These are phyloP conservation scores for Haplosporangium sp. DNA, from an alignment of 371 early-diverging fungal genomes.

Conservation along the genomic window DNA sequence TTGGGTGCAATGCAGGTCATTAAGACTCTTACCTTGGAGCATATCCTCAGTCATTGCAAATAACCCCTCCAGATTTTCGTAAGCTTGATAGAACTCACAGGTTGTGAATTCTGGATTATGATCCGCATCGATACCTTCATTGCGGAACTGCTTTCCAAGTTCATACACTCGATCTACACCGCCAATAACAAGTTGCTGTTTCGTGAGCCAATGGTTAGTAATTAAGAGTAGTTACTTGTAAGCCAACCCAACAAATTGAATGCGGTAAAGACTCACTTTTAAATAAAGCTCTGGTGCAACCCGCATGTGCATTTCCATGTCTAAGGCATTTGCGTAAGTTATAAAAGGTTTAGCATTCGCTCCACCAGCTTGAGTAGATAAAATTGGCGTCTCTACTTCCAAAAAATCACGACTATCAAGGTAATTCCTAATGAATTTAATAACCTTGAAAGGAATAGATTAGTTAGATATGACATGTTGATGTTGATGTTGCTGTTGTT, in stretches of 20 bases:
- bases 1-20: background rate
- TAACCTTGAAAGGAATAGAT: conserved; percentile 61
- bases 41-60: conserved; percentile 90
- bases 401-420: conserved; percentile 85
- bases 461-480: background rate
- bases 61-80: conserved; percentile 85
- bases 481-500: background rate
- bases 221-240: background rate
- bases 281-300: conserved; percentile 97
- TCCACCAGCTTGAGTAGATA: conserved; percentile 92
- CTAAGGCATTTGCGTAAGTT: conserved; percentile 86
- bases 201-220: background rate
- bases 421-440: conserved; percentile 82
- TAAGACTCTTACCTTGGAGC: conserved; percentile 60
- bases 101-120: conserved; percentile 99
- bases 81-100: conserved; percentile 98
- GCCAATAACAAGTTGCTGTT: conserved; percentile 90
- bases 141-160: conserved; percentile 97
- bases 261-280: conserved; percentile 66
- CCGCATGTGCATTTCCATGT: conserved; percentile 86
- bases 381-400: conserved; percentile 98
- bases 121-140: conserved; percentile 97
- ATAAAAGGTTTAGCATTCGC: conserved; percentile 96
- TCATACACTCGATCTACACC: conserved; percentile 97
- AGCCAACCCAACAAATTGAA: background rate